A percentile compares a stretch with the other conserved stretches of the same genome.
Conservation (phyloP, 1,284 basidiomycete species). For the Coniophora puteana region DNA sequence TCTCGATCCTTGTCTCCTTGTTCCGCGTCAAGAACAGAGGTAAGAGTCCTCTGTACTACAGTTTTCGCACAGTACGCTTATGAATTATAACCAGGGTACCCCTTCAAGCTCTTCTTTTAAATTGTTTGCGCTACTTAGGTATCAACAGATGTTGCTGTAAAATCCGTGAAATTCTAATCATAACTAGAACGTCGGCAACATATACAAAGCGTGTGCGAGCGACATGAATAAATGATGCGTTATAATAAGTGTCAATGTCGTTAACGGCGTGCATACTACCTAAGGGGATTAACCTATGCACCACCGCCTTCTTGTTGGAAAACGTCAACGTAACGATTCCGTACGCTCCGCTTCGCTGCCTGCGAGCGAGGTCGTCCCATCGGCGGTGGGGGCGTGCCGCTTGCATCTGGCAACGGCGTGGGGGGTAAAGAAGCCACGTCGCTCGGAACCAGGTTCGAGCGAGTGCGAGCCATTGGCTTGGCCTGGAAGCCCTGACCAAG, state of each 20-base stretch:
- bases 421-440: constrained; percentile 28
- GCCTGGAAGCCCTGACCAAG: constrained; percentile 46
- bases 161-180: too few relatives aligned
- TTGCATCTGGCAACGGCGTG: constrained; percentile 27
- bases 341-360: constrained; percentile 67
- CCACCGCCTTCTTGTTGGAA: constrained; percentile 52
- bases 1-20: constrained; percentile 84
- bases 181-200: not conserved
- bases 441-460: constrained; percentile 63
- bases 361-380: constrained; percentile 56
- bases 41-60: constrained; percentile 28
- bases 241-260: too few relatives aligned
- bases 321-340: constrained; percentile 85
- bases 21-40: constrained; percentile 93
- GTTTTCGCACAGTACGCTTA: constrained; percentile 3
- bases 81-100: constrained; percentile 51
- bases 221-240: too few relatives aligned
- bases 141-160: not conserved
- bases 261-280: too few relatives aligned
- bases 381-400: constrained; percentile 33
- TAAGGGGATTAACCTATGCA: constrained; percentile 11
- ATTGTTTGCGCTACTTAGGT: constrained; percentile 2
- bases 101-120: constrained; percentile 72
- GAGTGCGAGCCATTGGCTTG: constrained; percentile 50
- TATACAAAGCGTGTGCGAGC: too few relatives aligned